Evolutionary conservation across 2,329 filamentous ascomycete species (phyloP).

Genomic region (Neonectria punicea): DNA sequence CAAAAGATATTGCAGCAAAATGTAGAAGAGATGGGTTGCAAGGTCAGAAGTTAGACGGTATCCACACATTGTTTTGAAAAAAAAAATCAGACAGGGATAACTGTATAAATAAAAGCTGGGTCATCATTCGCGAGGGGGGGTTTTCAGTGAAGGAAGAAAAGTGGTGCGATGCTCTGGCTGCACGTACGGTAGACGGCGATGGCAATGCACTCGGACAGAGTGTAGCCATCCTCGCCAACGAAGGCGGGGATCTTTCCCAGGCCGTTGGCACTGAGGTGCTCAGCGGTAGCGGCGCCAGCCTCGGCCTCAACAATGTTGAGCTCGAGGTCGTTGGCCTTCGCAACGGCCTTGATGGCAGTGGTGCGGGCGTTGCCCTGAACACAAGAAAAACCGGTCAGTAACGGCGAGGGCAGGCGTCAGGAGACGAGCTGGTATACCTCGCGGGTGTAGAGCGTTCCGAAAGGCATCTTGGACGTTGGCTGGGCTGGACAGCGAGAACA

Average conservation of each 20-base stretch:
- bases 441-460: conserved; percentile 96
- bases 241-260: conserved; percentile 95
- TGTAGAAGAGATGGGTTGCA: conserved; percentile 38
- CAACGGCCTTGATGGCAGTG: conserved; percentile 88
- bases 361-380: conserved; percentile 87
- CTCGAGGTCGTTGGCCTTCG: conserved; percentile 97
- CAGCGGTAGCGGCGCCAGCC: conserved; percentile 71
- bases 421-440: conserved; percentile 64
- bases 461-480: conserved; percentile 77
- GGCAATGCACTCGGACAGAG: conserved; percentile 89
- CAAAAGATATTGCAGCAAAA: conserved; percentile 41
- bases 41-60: conserved; percentile 85
- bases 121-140: conserved; percentile 68
- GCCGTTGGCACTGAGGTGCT: conserved; percentile 87
- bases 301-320: conserved; percentile 83
- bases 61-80: conserved; percentile 76
- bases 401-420: conserved; percentile 43
- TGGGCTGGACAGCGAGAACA: conserved; percentile 42
- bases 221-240: conserved; percentile 89
- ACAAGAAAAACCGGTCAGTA: conserved; percentile 45
- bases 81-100: conserved; percentile 97
- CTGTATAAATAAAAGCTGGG: conserved; percentile 79
- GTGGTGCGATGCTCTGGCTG: conserved; percentile 28
- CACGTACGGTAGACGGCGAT: conserved; percentile 97
- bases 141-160: conserved; percentile 45